Evolutionary conservation across 2,329 filamentous ascomycete species (phyloP).

Genomic region (Talaromyces islandicus): DNA sequence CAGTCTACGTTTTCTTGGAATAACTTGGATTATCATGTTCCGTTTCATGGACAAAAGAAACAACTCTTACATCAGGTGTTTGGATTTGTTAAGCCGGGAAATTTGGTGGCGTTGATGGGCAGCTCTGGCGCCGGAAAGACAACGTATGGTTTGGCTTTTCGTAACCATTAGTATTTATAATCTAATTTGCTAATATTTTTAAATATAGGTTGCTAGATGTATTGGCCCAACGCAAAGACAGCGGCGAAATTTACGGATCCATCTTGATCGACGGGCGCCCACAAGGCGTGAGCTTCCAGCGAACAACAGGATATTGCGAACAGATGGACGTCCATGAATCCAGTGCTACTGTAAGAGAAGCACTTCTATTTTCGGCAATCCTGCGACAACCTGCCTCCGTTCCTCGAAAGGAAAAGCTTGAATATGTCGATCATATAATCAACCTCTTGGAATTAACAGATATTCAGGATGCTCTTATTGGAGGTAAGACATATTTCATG

Average conservation of each 20-base stretch:
- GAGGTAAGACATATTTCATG: conserved; percentile 27
- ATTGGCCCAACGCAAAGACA: conserved; percentile 37
- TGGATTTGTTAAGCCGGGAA: conserved; percentile 69
- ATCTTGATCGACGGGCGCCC: conserved; percentile 39
- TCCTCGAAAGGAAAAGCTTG: conserved; percentile 53
- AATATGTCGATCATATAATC: conserved; percentile 60
- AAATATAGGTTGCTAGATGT: conserved; percentile 34
- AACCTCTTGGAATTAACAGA: conserved; percentile 59
- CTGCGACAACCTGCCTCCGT: conserved; percentile 54
- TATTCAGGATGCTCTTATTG: conserved; percentile 59
- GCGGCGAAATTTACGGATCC: conserved; percentile 36
- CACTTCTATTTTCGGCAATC: conserved; percentile 58
- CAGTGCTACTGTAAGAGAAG: conserved; percentile 58
- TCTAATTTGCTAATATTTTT: background rate
- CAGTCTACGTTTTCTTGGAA: conserved; percentile 76
- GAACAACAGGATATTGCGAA: conserved; percentile 49
- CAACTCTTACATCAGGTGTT: conserved; percentile 54
- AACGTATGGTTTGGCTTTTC: conserved; percentile 20
- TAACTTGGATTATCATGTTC: conserved; percentile 65
- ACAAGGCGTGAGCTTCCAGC: conserved; percentile 42
- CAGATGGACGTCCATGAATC: conserved; percentile 62
- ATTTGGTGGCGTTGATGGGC: conserved; percentile 73
- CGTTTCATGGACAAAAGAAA: conserved; percentile 37
- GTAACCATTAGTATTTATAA: background rate
- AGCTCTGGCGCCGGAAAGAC: conserved; percentile 65